Conservation (phyloP, 1,284 basidiomycete genomes). For the Tylopilus sp. region DNA sequence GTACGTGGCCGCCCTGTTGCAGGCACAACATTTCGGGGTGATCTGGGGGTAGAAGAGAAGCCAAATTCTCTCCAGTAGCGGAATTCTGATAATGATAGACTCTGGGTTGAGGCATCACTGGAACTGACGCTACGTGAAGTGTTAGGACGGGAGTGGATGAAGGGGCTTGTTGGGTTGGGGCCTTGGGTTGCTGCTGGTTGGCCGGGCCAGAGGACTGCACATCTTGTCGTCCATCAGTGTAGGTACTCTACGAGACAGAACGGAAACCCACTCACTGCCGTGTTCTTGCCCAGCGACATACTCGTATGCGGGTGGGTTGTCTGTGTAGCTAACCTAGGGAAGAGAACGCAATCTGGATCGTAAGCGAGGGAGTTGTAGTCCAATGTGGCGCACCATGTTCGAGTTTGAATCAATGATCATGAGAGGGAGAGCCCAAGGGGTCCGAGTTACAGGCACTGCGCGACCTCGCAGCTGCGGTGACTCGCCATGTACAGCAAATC, state of each 20-base stretch:
- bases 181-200: conserved; percentile 16
- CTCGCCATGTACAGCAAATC: conserved; percentile 7
- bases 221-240: conserved; percentile 14
- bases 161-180: conserved; percentile 3
- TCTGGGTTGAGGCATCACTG: conserved; percentile 30
- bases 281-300: conserved; percentile 12
- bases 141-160: conserved; percentile 15
- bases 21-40: conserved; percentile 79
- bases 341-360: not conserved
- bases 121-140: conserved; percentile 26
- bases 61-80: conserved; percentile 42
- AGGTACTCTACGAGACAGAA: not conserved
- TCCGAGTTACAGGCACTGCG: conserved; percentile 5
- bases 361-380: too few species aligned
- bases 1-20: conserved; percentile 65
- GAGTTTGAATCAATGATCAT: conserved; percentile 28
- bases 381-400: conserved; percentile 25
- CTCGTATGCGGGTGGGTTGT: conserved; percentile 32
- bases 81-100: conserved; percentile 45
- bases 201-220: not conserved
- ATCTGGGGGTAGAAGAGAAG: conserved; percentile 60
- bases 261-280: conserved; percentile 13
- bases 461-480: conserved; percentile 7
- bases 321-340: conserved; percentile 21
- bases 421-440: not conserved